phyloP scores from a whole-genome alignment of 2,329 filamentous ascomycete genomes.

The Neurospora sp. region DNA sequence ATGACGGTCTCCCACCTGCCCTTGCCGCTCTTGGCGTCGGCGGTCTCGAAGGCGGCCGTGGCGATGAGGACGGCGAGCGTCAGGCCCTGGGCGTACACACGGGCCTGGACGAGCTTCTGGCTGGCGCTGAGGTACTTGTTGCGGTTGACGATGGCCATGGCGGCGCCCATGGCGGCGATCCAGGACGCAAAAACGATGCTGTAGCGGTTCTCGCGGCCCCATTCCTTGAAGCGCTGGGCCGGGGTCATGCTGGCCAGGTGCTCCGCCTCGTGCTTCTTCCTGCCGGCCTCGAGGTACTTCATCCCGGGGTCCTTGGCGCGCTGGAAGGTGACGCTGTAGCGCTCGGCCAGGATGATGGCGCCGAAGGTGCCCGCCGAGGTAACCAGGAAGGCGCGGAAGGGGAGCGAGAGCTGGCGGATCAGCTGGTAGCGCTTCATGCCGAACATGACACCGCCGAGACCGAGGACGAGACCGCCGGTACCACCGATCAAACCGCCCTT shows the following conservation, averaged over 20 bases:
- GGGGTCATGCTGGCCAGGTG: slow-evolving; percentile 40
- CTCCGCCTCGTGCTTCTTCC: slow-evolving; percentile 41
- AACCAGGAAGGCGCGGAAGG: slow-evolving; percentile 84
- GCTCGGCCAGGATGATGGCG: slow-evolving; percentile 83
- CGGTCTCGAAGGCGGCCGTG: slow-evolving; percentile 70
- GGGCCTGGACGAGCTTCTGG: slow-evolving; percentile 89
- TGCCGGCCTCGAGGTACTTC: slow-evolving; percentile 54
- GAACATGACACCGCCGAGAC: slow-evolving; percentile 55
- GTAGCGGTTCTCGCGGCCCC: slow-evolving; percentile 75
- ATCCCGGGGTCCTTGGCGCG: slow-evolving; percentile 55
- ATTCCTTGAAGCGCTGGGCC: slow-evolving; percentile 56
- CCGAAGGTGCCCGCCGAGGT: slow-evolving; percentile 73
- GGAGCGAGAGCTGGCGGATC: slow-evolving; percentile 74
- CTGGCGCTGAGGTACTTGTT: slow-evolving; percentile 62
- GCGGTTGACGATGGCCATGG: slow-evolving; percentile 65
- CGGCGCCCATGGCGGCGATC: slow-evolving; percentile 68
- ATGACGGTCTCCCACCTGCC: slow-evolving; percentile 78
- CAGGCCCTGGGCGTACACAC: slow-evolving; percentile 86
- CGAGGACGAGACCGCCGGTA: slow-evolving; percentile 53
- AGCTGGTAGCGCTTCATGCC: slow-evolving; percentile 63
- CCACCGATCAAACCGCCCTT: slow-evolving; percentile 72
- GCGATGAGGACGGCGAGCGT: slow-evolving; percentile 77
- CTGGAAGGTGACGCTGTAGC: slow-evolving; percentile 55
- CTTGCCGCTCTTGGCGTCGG: slow-evolving; percentile 64
- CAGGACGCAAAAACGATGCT: slow-evolving; percentile 73